Evolutionary conservation across 2,329 filamentous ascomycete species (phyloP).

Genomic region (Geosmithia flava): DNA sequence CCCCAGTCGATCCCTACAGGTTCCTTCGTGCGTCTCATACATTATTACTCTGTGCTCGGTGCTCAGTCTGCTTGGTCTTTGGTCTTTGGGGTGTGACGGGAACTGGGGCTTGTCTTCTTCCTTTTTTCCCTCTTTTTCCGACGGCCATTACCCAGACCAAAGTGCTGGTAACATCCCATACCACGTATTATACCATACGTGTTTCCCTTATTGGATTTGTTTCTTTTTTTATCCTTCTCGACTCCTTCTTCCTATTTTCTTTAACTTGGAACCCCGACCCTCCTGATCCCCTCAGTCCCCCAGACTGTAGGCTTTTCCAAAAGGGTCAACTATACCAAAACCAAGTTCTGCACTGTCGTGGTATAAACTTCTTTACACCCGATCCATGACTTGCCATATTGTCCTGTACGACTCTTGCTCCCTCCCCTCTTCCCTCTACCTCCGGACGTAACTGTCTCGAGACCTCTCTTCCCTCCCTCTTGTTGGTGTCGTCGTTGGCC

Average conservation of each 20-base stretch:
- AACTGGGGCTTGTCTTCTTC: background rate
- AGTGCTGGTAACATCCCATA: background rate
- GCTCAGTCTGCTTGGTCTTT: background rate
- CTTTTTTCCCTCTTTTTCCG: background rate
- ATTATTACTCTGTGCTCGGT: background rate
- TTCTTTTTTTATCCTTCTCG: background rate
- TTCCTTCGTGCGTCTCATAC: background rate
- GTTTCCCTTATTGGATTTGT: background rate
- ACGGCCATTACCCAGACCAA: background rate
- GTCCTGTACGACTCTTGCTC: background rate
- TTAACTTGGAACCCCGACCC: background rate
- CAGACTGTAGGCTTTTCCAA: background rate
- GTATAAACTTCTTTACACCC: background rate
- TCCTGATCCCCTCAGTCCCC: background rate
- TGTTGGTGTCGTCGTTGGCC: background rate
- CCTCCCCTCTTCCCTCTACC: too few relatives aligned
- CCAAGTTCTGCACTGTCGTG: background rate
- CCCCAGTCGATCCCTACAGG: background rate
- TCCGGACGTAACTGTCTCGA: background rate
- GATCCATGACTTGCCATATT: background rate
- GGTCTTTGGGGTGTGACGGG: background rate
- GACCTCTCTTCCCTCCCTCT: background rate
- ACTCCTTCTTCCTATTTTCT: background rate
- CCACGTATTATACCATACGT: background rate
- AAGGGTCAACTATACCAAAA: background rate